phyloP scores from a whole-genome alignment of 352 stramenopile species.

The Plasmopara muralis region DNA sequence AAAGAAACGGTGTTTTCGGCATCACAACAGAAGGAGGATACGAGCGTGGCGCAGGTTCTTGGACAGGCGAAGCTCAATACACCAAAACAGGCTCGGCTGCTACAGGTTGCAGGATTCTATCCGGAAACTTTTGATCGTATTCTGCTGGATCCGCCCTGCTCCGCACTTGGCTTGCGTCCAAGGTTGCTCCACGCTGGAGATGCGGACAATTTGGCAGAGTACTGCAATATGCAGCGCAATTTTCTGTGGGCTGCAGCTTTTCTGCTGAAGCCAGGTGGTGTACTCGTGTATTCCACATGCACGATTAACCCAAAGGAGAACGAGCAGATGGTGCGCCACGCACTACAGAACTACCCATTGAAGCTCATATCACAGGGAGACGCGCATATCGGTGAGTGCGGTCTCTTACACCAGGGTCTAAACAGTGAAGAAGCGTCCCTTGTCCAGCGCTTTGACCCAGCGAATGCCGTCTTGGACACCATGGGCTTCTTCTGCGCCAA shows the following conservation, averaged over 20 bases:
- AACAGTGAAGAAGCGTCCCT: slow-evolving; percentile 55
- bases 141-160: slow-evolving; percentile 89
- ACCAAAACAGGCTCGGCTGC: slow-evolving; percentile 48
- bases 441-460: slow-evolving; percentile 87
- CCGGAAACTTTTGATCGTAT: slow-evolving; percentile 92
- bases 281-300: slow-evolving; percentile 93
- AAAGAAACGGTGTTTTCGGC: slow-evolving; percentile 28
- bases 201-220: slow-evolving; percentile 60
- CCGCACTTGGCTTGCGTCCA: slow-evolving; percentile 88
- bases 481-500: slow-evolving; percentile 94
- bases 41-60: slow-evolving; percentile 59
- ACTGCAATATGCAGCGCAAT: slow-evolving; percentile 83
- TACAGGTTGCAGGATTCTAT: slow-evolving; percentile 83
- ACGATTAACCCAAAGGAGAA: slow-evolving; percentile 92
- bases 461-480: slow-evolving; percentile 66
- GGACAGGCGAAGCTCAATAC: slow-evolving; percentile 35
- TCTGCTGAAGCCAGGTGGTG: slow-evolving; percentile 87
- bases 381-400: slow-evolving; percentile 53
- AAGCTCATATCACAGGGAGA: slow-evolving; percentile 56
- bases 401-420: slow-evolving; percentile 72
- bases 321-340: slow-evolving; percentile 88
- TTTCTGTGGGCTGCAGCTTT: slow-evolving; percentile 83
- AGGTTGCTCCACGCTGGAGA: slow-evolving; percentile 83
- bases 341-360: slow-evolving; percentile 84
- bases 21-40: slow-evolving; percentile 12